Evolutionary conservation across 2,329 filamentous ascomycete species (phyloP).

Genomic region (Colletotrichum noveboracense): DNA sequence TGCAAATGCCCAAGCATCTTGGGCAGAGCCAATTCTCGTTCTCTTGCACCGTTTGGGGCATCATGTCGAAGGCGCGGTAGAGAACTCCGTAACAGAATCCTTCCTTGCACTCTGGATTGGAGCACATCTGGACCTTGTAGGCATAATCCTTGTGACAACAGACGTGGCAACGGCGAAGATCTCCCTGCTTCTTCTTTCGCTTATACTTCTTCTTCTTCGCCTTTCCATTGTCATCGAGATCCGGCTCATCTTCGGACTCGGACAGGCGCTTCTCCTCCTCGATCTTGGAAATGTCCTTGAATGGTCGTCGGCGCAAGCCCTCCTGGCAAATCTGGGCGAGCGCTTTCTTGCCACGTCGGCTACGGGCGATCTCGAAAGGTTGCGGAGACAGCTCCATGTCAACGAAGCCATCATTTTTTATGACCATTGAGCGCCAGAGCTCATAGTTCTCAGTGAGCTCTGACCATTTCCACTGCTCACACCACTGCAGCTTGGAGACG

Average conservation of each 20-base stretch:
- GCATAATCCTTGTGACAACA: slow-evolving; percentile 80
- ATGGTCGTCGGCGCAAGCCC: slow-evolving; percentile 80
- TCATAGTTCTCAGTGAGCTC: slow-evolving; percentile 81
- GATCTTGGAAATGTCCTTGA: slow-evolving; percentile 78
- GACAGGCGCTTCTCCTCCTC: slow-evolving; percentile 50
- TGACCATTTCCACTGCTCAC: slow-evolving; percentile 90
- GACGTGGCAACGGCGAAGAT: slow-evolving; percentile 75
- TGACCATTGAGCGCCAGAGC: slow-evolving; percentile 79
- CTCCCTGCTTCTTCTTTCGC: slow-evolving; percentile 58
- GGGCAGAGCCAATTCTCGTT: slow-evolving; percentile 87
- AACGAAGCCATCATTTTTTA: slow-evolving; percentile 72
- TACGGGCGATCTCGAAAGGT: slow-evolving; percentile 73
- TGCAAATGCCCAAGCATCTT: slow-evolving; percentile 84
- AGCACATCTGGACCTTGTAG: slow-evolving; percentile 87
- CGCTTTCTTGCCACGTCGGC: slow-evolving; percentile 74
- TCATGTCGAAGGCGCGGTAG: slow-evolving; percentile 88
- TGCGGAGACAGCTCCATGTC: slow-evolving; percentile 71
- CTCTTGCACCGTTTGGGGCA: slow-evolving; percentile 83
- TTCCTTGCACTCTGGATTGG: slow-evolving; percentile 69
- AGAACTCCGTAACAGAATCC: slow-evolving; percentile 93
- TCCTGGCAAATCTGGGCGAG: slow-evolving; percentile 94
- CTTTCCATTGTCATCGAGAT: slow-evolving; percentile 68
- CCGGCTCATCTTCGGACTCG: slow-evolving; percentile 51
- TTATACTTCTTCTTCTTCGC: slow-evolving; percentile 66
- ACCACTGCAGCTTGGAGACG: slow-evolving; percentile 85